Conservation (phyloP, 2,329 filamentous ascomycete genomes). For the Pochonia chlamydosporia region DNA sequence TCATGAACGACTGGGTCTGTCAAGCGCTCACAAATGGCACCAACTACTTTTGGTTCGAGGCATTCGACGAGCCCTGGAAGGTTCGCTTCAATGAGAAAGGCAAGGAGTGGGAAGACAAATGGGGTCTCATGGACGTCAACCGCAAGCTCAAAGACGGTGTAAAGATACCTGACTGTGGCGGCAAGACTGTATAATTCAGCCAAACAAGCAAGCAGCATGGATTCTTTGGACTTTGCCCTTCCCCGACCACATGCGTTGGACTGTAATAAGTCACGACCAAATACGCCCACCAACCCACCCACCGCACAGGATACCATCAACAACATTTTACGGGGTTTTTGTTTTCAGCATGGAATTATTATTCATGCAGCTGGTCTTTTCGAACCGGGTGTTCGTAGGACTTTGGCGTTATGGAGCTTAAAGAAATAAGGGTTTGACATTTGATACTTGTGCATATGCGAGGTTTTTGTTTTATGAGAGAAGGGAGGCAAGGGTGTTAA, state of each 20-base stretch:
- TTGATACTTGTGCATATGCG: too few species aligned
- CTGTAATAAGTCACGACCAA: neutral
- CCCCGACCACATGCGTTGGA: neutral
- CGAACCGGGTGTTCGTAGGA: too few species aligned
- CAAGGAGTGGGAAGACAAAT: conserved; percentile 89
- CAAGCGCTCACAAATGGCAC: conserved; percentile 73
- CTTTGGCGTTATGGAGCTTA: neutral
- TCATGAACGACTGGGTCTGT: conserved; percentile 84
- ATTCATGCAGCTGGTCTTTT: neutral
- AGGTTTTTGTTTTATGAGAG: too few species aligned
- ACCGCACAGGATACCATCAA: neutral
- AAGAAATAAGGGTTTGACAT: neutral
- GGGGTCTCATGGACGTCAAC: conserved; percentile 84
- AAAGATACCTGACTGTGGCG: conserved; percentile 80
- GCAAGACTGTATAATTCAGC: conserved; percentile 50
- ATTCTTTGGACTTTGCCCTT: too few species aligned
- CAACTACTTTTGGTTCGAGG: conserved; percentile 96
- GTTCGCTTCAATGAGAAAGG: conserved; percentile 59
- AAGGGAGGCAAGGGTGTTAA: too few species aligned
- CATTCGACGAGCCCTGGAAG: conserved; percentile 98
- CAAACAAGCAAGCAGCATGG: too few species aligned
- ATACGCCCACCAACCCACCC: too few species aligned
- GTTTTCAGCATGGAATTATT: neutral
- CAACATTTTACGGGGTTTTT: neutral
- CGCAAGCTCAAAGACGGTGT: conserved; percentile 79